Percentiles rank a stretch among this genome's conserved stretches.
Evolutionary conservation across 2,329 filamentous ascomycete genomes (phyloP).

Genomic region (Polychaeton citri): DNA sequence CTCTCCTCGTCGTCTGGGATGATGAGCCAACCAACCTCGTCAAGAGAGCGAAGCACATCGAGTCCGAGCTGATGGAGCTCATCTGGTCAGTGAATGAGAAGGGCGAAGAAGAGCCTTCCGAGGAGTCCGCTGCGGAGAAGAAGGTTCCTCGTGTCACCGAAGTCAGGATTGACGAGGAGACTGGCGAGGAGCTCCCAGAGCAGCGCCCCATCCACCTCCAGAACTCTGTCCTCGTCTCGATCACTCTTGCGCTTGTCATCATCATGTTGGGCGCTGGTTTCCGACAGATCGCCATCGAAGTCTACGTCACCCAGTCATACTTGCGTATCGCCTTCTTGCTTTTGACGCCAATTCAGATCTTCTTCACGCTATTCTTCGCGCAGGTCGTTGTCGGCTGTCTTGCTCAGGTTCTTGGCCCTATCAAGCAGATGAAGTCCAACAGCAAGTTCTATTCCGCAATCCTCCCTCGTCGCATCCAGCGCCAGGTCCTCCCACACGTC

Average conservation of each 20-base stretch:
- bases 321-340: constrained; percentile 51
- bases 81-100: constrained; percentile 52
- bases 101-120: constrained; percentile 35
- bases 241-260: constrained; percentile 53
- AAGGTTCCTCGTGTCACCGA: constrained; percentile 33
- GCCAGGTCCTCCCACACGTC: constrained; percentile 49
- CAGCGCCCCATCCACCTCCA: constrained; percentile 53
- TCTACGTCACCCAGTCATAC: constrained; percentile 50
- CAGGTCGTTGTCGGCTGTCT: constrained; percentile 67
- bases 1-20: constrained; percentile 67
- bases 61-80: constrained; percentile 63
- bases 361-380: constrained; percentile 71
- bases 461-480: constrained; percentile 48
- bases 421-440: constrained; percentile 56
- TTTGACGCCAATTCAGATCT: constrained; percentile 58
- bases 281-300: constrained; percentile 55
- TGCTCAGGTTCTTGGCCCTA: constrained; percentile 62
- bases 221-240: constrained; percentile 54
- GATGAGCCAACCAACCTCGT: constrained; percentile 63
- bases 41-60: constrained; percentile 55
- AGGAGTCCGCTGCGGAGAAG: constrained; percentile 32
- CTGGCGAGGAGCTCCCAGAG: constrained; percentile 51
- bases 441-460: constrained; percentile 70
- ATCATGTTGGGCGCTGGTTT: constrained; percentile 56
- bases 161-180: constrained; percentile 57